Percentiles rank a stretch among this genome's conserved stretches.
phyloP scores from a whole-genome alignment of 441 rosid genomes.

The Croton laevigatus region DNA sequence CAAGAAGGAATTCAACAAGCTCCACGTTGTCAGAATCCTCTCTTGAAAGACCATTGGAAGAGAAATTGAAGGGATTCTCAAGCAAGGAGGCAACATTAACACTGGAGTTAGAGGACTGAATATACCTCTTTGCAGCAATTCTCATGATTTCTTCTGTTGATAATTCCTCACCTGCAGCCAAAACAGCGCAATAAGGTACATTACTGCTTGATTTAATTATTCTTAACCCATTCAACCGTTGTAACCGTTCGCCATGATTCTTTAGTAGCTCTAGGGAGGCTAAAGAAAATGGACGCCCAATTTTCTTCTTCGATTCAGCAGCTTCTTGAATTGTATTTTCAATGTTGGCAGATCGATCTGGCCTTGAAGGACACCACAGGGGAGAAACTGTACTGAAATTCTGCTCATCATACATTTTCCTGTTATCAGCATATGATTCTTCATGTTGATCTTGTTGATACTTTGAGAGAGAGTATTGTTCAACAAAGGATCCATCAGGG shows the following conservation, averaged over 20 bases:
- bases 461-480: neutral
- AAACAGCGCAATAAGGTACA: neutral
- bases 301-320: slow-evolving; percentile 24
- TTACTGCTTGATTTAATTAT: slow-evolving; percentile 21
- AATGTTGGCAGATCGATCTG: slow-evolving; percentile 20
- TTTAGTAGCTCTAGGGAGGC: slow-evolving; percentile 37
- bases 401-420: slow-evolving; percentile 26
- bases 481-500: slow-evolving; percentile 9
- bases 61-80: slow-evolving; percentile 23
- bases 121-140: slow-evolving; percentile 44
- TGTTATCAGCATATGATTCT: slow-evolving; percentile 9
- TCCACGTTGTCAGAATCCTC: slow-evolving; percentile 33
- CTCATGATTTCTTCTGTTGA: slow-evolving; percentile 44
- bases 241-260: slow-evolving; percentile 26
- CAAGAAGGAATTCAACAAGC: slow-evolving; percentile 40
- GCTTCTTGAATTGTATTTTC: slow-evolving; percentile 19
- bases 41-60: slow-evolving; percentile 28
- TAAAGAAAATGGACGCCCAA: slow-evolving; percentile 22
- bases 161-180: neutral
- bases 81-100: slow-evolving; percentile 19
- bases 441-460: slow-evolving; percentile 12
- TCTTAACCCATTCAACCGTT: slow-evolving; percentile 23
- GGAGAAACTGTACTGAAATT: slow-evolving; percentile 29
- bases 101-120: slow-evolving; percentile 23
- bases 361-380: slow-evolving; percentile 30